These are phyloP conservation scores for Pelagophyceae sp. DNA, from an alignment of 352 stramenopile species.

Conservation along the genomic window DNA sequence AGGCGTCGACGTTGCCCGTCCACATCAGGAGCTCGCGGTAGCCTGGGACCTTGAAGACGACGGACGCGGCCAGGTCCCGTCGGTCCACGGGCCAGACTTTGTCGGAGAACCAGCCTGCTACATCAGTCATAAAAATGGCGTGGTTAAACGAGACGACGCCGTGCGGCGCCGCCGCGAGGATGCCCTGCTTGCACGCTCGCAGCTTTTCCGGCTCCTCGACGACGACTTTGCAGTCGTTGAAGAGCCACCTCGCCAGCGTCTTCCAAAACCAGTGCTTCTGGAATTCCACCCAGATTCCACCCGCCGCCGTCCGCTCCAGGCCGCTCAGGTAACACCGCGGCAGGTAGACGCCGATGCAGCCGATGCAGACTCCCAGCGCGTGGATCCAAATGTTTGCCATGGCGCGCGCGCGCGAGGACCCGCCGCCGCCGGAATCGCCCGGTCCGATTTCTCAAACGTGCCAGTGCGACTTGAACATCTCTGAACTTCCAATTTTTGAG, in stretches of 20 bases:
- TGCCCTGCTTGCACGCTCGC: background rate
- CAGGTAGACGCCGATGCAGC: too few species aligned
- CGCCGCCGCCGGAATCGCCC: too few species aligned
- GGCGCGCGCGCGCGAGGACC: too few species aligned
- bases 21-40: constrained; percentile 42
- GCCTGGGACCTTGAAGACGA: constrained; percentile 42
- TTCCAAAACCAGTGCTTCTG: too few species aligned
- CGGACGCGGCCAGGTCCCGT: constrained; percentile 32
- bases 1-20: constrained; percentile 40
- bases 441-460: too few species aligned
- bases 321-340: too few species aligned
- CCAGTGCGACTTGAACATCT: too few species aligned
- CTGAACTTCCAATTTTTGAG: too few species aligned
- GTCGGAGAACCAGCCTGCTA: background rate
- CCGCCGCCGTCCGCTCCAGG: too few species aligned
- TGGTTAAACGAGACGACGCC: constrained; percentile 2
- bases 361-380: too few species aligned
- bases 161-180: background rate
- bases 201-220: background rate
- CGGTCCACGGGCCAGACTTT: background rate
- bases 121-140: background rate
- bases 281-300: too few species aligned
- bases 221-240: background rate
- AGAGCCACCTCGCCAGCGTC: background rate
- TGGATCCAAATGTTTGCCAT: too few species aligned